Base-by-base conservation (phyloP, 176 grass and related monocot species). In the Raddia guianensis region DNA sequence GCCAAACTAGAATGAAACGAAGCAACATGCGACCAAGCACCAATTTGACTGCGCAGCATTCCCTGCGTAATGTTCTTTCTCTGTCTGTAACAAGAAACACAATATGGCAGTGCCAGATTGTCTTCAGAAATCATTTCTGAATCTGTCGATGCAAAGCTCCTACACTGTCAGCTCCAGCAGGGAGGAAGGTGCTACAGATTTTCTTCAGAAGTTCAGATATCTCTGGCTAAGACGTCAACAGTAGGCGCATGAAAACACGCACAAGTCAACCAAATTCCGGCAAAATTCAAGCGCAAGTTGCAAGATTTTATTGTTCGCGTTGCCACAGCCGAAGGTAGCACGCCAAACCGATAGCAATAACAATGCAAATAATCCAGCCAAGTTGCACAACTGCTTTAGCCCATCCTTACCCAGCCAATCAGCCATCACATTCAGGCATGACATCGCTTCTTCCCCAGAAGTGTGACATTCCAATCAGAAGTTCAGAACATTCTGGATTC, bases 361-460 rank as follows among this genome's bases (percentile, higher is more conserved):
- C 49, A 57, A 45, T 47, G 0, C 50, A 74, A 20, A 68, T 80
- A 42, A 40, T 66, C 1, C 43, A 86, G 20, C 18, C 75, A 84
- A 75, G 75, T 80, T 75, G 81, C 81, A 47, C 34, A 75, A 45
- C 42, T 50, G 14, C 70, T 79, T 55, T 54, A 16, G 44, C 63
- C 49, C 7, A 66, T 37, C 16, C 55, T 64, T 15, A 16, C 46
- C 16, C 53, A 64, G 21, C 53, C 42, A 57, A 43, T 43, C 6
- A 74, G 57, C 20, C 34, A 74, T 44, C 13, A 11, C 13, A 11
- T 62, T 63, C 47, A 79, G 44, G 68, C 64, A 43, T 58, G 64
- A 2, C 7, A 46, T 49, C 45, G 40, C 12, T 79, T 35, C 14
- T 40, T 9, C 45, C 46, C 32, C n/a, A 12, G 63, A 78, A 78